Conservation (phyloP, 257 asterid species). For the Solanum clarkiae region DNA sequence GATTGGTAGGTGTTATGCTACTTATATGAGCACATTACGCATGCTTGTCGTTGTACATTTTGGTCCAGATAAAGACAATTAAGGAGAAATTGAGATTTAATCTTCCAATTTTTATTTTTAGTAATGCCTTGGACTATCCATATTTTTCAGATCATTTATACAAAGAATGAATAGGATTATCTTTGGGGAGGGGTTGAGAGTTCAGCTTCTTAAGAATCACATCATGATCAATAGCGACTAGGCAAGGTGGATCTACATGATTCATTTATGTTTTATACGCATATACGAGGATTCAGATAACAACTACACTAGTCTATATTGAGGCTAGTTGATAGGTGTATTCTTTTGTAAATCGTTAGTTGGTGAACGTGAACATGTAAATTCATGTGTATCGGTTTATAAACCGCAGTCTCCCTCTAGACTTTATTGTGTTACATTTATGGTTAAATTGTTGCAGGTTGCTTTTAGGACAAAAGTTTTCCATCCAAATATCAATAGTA, state of each 20-base stretch:
- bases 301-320: not conserved
- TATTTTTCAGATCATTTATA: not conserved
- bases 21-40: not conserved
- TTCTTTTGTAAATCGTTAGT: not conserved
- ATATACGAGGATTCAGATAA: not conserved
- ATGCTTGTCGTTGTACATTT: not conserved
- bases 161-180: not conserved
- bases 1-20: not conserved
- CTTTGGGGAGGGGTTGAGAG: not conserved
- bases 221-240: not conserved
- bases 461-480: constrained; percentile 8
- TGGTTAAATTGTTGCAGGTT: not conserved
- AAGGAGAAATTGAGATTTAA: not conserved
- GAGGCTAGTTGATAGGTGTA: not conserved
- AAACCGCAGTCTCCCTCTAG: not conserved
- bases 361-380: not conserved
- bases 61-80: not conserved
- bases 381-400: not conserved
- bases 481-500: constrained; percentile 3
- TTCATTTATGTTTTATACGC: not conserved
- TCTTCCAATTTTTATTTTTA: not conserved
- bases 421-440: not conserved
- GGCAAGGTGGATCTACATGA: not conserved
- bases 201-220: not conserved
- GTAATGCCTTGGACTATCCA: not conserved